Evolutionary conservation across 495 filamentous ascomycete species (phyloP).

Genomic region (Melanomma pulvis-pyrius): DNA sequence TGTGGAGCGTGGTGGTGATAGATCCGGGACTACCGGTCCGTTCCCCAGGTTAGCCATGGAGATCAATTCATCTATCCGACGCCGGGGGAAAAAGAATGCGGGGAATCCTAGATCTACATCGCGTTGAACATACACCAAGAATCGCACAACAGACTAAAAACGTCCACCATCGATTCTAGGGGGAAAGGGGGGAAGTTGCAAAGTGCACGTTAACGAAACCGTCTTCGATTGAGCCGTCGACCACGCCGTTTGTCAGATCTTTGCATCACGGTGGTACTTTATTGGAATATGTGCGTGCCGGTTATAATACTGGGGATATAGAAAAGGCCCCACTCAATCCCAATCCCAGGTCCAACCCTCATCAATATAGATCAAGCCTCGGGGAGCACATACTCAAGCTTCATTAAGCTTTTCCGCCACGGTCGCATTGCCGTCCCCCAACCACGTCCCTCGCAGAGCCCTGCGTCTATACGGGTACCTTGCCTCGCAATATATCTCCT

Average conservation of each 20-base stretch:
- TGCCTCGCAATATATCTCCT: not conserved
- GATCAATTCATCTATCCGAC: constrained; percentile 1
- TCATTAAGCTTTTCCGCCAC: constrained; percentile 16
- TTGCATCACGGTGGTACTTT: not conserved
- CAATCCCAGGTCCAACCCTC: not conserved
- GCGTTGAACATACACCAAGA: no score
- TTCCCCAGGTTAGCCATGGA: no score
- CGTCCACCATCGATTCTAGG: no score
- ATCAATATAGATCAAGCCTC: constrained; percentile 18
- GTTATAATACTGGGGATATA: no score
- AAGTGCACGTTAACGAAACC: no score
- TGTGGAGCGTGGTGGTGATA: not conserved
- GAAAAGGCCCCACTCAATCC: no score
- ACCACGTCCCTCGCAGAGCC: not conserved
- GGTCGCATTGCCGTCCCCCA: not conserved
- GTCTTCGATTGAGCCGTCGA: no score
- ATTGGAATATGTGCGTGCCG: no score
- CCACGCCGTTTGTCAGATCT: not conserved
- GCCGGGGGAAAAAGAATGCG: not conserved
- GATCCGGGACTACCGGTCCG: not conserved
- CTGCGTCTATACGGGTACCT: not conserved
- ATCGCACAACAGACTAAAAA: no score
- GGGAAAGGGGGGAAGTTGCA: no score
- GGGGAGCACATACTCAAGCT: constrained; percentile 1
- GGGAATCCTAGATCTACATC: constrained; percentile 1